Percentiles rank a stretch among this genome's conserved stretches.
phyloP scores from a whole-genome alignment of 441 rosid species.

The Aquilaria agallochum region DNA sequence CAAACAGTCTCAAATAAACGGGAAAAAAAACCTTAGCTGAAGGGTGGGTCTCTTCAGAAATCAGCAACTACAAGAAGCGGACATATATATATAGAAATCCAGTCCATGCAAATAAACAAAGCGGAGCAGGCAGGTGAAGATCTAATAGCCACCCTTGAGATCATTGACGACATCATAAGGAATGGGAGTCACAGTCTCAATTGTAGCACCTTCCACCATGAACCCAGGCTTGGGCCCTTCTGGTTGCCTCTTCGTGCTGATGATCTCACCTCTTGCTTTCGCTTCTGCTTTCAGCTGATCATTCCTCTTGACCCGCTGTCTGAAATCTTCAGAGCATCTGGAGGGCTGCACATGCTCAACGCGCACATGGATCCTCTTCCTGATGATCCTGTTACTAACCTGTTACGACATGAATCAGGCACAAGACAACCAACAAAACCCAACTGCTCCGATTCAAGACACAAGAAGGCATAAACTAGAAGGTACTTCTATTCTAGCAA shows the following conservation, averaged over 20 bases:
- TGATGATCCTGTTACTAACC: conserved; percentile 36
- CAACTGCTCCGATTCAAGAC: not conserved
- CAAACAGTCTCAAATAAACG: not conserved
- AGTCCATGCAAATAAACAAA: conserved; percentile 4
- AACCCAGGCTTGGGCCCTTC: conserved; percentile 44
- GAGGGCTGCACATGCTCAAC: conserved; percentile 44
- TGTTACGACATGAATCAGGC: conserved; percentile 1
- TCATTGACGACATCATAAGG: conserved; percentile 47
- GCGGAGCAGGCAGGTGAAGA: conserved; percentile 3
- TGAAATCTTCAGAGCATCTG: conserved; percentile 37
- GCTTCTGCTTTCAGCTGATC: conserved; percentile 39
- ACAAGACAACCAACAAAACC: not conserved
- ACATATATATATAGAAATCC: conserved; percentile 10
- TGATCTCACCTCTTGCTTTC: conserved; percentile 31
- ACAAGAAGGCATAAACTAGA: not conserved
- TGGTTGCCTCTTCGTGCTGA: conserved; percentile 47
- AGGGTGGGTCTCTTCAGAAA: conserved; percentile 3
- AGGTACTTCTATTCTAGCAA: not conserved
- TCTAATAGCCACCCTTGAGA: conserved; percentile 42
- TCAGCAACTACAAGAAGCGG: conserved; percentile 4
- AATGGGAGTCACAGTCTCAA: conserved; percentile 43
- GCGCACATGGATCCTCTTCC: conserved; percentile 42
- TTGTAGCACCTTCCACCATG: conserved; percentile 38
- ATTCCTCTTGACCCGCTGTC: conserved; percentile 27
- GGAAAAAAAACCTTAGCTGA: conserved; percentile 9